Conservation (phyloP, 169 alveolate genomes). For the Miamiensis avidus region DNA sequence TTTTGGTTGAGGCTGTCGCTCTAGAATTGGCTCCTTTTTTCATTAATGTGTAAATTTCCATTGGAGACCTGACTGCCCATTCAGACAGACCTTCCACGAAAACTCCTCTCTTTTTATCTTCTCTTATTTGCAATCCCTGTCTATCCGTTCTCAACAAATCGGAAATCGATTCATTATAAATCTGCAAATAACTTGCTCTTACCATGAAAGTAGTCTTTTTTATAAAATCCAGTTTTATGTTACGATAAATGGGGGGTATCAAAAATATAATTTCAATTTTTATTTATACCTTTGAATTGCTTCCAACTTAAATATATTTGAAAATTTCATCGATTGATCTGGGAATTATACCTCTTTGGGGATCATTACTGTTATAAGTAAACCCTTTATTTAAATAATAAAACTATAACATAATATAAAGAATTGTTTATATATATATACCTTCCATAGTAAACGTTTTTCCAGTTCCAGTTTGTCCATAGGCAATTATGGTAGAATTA, state of each 20-base stretch:
- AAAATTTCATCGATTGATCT: constrained; percentile 87
- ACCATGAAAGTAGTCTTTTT: constrained; percentile 78
- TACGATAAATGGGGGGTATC: neutral
- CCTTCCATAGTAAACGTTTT: constrained; percentile 90
- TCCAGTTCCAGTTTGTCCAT: constrained; percentile 88
- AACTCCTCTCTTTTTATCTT: constrained; percentile 85
- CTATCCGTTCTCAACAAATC: constrained; percentile 84
- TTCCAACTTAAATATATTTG: constrained; percentile 61
- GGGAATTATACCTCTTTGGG: constrained; percentile 86
- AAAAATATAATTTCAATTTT: neutral
- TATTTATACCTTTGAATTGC: constrained; percentile 35
- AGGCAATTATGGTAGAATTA: constrained; percentile 79
- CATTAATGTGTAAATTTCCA: constrained; percentile 82
- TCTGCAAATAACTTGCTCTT: constrained; percentile 84
- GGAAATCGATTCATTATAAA: constrained; percentile 86
- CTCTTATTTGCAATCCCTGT: constrained; percentile 74
- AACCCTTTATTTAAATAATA: constrained; percentile 28
- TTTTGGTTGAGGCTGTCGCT: constrained; percentile 55
- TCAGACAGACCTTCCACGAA: constrained; percentile 86
- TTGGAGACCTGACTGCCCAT: constrained; percentile 89
- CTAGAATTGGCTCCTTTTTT: constrained; percentile 58
- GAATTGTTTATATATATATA: too few species aligned
- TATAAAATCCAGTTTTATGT: neutral
- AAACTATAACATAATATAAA: neutral
- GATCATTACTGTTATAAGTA: constrained; percentile 73